These are phyloP conservation scores for Gossypium raimondii DNA, from an alignment of 345 rosid species.

Conservation along the genomic window DNA sequence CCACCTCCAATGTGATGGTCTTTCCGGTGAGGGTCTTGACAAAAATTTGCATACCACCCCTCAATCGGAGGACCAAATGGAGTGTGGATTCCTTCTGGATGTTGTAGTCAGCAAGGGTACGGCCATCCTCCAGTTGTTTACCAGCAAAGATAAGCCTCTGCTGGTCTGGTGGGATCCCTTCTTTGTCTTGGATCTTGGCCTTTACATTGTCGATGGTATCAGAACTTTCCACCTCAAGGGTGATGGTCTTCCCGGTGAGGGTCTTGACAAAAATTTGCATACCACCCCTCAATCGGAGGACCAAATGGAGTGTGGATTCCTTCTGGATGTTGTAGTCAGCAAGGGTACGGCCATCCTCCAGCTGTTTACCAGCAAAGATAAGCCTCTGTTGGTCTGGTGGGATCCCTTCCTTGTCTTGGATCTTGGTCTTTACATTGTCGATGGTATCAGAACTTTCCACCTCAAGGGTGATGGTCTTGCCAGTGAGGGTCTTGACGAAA, in stretches of 20 bases:
- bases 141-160: slow-evolving; percentile 9
- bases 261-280: slow-evolving; percentile 2
- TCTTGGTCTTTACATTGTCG: not conserved
- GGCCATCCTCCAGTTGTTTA: slow-evolving; percentile 1
- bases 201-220: not conserved
- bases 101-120: slow-evolving; percentile 5
- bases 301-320: slow-evolving; percentile 1
- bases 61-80: slow-evolving; percentile 3
- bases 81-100: slow-evolving; percentile 1
- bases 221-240: not conserved
- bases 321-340: slow-evolving; percentile 2
- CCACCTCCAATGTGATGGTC: slow-evolving; percentile 1
- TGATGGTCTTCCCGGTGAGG: slow-evolving; percentile 1
- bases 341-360: slow-evolving; percentile 4
- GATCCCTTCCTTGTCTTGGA: slow-evolving; percentile 6
- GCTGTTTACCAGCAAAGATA: slow-evolving; percentile 3
- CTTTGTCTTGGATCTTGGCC: not conserved
- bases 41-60: slow-evolving; percentile 4
- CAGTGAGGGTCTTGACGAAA: slow-evolving; percentile 1
- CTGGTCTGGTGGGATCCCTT: not conserved
- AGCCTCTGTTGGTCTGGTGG: slow-evolving; percentile 6
- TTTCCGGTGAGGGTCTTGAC: not conserved
- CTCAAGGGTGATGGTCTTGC: slow-evolving; percentile 6
- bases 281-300: not conserved
- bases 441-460: not conserved